Evolutionary conservation across 1,284 basidiomycete species (phyloP), one percentile per base, ranked within the genome.

Genomic region (Heliocybe sulcata): DNA sequence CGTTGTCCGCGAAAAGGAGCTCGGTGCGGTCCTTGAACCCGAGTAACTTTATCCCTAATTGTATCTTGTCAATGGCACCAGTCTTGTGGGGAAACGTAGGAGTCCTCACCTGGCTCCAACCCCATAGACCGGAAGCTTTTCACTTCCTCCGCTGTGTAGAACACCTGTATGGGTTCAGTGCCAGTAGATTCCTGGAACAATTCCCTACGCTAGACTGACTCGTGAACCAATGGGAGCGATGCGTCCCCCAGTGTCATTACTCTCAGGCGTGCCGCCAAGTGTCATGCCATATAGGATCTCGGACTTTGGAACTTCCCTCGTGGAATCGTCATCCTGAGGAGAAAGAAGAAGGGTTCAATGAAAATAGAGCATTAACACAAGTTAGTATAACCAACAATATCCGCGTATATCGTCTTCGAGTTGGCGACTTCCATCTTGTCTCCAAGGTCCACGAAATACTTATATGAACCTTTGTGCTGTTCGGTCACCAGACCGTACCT

Each of bases 401-500:
- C 90, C 35, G 91, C 79, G 66, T 91, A 92, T 11, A 79, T 73
- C 3, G 90, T 90, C 64, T 80, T 82, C 52, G 77, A 77, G 52
- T 77, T 73, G 3, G 85, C 90, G 54, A 89, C 84, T 63, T 90
- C 87, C 71, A 92, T 86, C 26, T 80, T 73, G 63, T 88, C 83
- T 9, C 87, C 91, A 23, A 87, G 75, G 64, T 93, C 89, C 49
- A 84, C 79, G 56, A 95, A 93, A 63, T 91, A 90, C 64, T 82
- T 87, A 65, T 92, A 87, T 10, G 75, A 56, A 0, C 90, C 89
- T 66, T 89, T 94, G 67, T 80, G 87, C 70, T 94, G 92, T 62
- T 92, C 85, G 1, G 90, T 89, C 10, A 97, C 80, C 50, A 96
- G 72, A 9, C 91, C 85, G 69, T 95, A 95, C 45, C 92, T 95